Evolutionary conservation across 768 basidiomycete species (phyloP).

Genomic region (Artomyces pyxidatus): DNA sequence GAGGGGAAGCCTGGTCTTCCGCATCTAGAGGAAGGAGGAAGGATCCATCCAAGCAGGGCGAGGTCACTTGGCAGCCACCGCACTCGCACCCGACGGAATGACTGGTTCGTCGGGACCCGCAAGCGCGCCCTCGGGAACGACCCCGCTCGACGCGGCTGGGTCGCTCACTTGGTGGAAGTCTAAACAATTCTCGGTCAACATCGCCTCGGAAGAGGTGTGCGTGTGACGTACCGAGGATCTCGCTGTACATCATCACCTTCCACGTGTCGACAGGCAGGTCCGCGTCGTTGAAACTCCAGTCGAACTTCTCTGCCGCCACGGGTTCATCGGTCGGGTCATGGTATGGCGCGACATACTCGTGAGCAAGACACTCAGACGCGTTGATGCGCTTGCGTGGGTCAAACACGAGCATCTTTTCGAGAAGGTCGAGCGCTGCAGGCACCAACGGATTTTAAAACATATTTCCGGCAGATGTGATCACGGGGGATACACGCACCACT

Average conservation of each 20-base stretch:
- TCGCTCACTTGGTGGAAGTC: constrained; percentile 80
- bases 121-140: constrained; percentile 54
- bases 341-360: constrained; percentile 94
- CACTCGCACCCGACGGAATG: background rate
- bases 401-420: constrained; percentile 99
- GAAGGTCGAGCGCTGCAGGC: constrained; percentile 74
- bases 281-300: constrained; percentile 99
- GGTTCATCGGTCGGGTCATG: constrained; percentile 99
- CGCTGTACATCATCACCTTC: constrained; percentile 99
- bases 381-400: constrained; percentile 97
- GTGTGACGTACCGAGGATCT: constrained; percentile 73
- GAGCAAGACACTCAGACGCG: constrained; percentile 80
- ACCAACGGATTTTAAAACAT: too few species aligned
- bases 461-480: background rate
- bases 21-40: too few species aligned
- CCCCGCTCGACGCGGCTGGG: constrained; percentile 27
- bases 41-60: too few species aligned
- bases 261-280: constrained; percentile 97
- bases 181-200: constrained; percentile 20
- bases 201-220: background rate
- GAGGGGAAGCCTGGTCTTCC: too few species aligned
- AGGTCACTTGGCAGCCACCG: background rate
- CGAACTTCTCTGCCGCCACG: constrained; percentile 86
- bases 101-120: constrained; percentile 46
- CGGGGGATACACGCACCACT: constrained; percentile 47